Base-by-base conservation (phyloP, 148 eudicot genomes). In the Beta vulgaris region DNA sequence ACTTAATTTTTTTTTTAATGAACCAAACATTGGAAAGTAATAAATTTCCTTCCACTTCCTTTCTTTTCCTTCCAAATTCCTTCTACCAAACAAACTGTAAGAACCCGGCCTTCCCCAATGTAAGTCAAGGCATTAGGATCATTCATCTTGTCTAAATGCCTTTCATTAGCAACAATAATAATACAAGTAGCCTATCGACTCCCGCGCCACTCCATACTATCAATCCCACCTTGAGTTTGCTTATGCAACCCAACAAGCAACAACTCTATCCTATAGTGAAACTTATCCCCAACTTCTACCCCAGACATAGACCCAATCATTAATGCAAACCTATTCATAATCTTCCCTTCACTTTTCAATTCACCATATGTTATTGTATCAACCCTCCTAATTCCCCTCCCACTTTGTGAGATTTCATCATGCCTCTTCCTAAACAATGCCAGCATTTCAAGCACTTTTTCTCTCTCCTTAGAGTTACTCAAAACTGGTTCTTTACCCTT, bases 251-350 rank as follows among this genome's bases (percentile, higher is more conserved):
- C 96, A 9, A 88, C 55, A 46, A 86, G 58, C 28, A 55, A 61
- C 39, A 91, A 86, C 28, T 88, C 88, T 3, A 71, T 76, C 81
- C 92, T 68, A 13, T 72, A 84, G 2, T 32, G 67, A 51, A 88
- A 88, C 36, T 37, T 61, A 72, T 91, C 88, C n/a, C 96, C 96
- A 16, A 88, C 68, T 69, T 85, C 85, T 42, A 91, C 79, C 35
- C 96, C 96, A n/a, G 77, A 69, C 19, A 79, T 49, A n/a, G 18
- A 9, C 6, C 82, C 82, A 26, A 79, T n/a, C 53, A 19, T 57
- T 48, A 54, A 64, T 19, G 72, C n/a, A 25, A 29, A 43, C 1
- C 64, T 43, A 7, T 73, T 59, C 3, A 31, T 37, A 9, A 78
- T 13, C 60, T 67, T 67, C 2, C 53, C 69, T 60, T 79, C 73